Base-by-base conservation (phyloP, 1,139 yeast species). In the Wickerhamiella infanticola region DNA sequence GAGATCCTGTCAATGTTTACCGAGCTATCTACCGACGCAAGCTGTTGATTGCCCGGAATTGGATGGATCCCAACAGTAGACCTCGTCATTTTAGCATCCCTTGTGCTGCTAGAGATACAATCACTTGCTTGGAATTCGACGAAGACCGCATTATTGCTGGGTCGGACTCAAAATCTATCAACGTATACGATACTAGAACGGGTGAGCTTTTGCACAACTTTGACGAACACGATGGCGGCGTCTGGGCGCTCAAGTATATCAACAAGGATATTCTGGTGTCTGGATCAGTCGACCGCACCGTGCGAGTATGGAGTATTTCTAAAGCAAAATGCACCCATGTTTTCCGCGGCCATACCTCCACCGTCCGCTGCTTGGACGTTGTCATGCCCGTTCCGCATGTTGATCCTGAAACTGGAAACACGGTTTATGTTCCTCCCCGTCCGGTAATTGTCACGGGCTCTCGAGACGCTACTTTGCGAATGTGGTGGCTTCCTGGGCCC, bases 201-300 rank as follows among this genome's bases (percentile, higher is more conserved):
- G 96, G 96, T 4, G 67, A 68, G 42, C 67, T 80, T 41, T 57
- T 57, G 39, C 56, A 55, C 31, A 57, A 61, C 26, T 68, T 90
- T 45, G 70, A 73, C 46, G 97, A 96, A 9, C 98, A 90, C 58
- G 94, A 83, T 49, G 97, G 97, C 42, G 98, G 98, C 27, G 98
- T 93, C 7, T 90, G 99, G 99, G 97, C 98, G 1, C 69, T 90
- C 59, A 86, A 90, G 62, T 88, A 86, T 60, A 75, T 75, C 46
- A 84, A 84, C n/a, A 63, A 63, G 39, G 65, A 65, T 50, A 80
- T 83, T 1, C 66, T 88, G 39, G 94, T 86, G 0, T 80, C 93
- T 51, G 97, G 96, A 0, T 80, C 94, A 1, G 86, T 95, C 1
- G 97, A 88, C 63, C 73, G 95, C 54, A 79, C 94, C 0, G 94